Percentiles rank a stretch among this genome's conserved stretches.
phyloP scores from a whole-genome alignment of 768 basidiomycete species.

The Trametopsis cervina region DNA sequence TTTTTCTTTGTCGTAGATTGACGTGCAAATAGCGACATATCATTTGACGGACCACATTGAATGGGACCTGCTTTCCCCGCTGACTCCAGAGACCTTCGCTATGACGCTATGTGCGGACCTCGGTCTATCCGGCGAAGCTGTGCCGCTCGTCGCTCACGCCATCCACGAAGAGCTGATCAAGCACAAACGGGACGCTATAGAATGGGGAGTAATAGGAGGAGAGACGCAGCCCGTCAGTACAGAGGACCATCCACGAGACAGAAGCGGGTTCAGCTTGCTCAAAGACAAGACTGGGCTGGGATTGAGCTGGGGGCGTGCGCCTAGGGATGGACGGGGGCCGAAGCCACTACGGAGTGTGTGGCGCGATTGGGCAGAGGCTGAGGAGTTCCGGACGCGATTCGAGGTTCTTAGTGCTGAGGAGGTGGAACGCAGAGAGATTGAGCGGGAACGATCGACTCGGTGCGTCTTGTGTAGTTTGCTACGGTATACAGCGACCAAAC shows the following conservation, averaged over 20 bases:
- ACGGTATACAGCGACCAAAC: not conserved
- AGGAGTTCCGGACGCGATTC: conserved; percentile 84
- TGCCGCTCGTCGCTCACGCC: conserved; percentile 87
- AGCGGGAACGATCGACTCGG: conserved; percentile 81
- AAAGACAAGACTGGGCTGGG: conserved; percentile 83
- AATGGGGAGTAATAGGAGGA: conserved; percentile 82
- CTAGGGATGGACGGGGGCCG: conserved; percentile 75
- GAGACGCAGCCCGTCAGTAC: conserved; percentile 32
- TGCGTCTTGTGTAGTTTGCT: conserved; percentile 24
- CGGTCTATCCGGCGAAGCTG: conserved; percentile 81
- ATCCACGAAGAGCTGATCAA: conserved; percentile 93
- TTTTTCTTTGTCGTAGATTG: conserved; percentile 54
- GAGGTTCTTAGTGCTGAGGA: conserved; percentile 87
- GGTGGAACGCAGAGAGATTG: conserved; percentile 82
- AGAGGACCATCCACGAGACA: conserved; percentile 34
- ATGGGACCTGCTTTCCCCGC: conserved; percentile 93
- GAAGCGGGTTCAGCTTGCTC: conserved; percentile 46
- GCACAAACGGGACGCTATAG: conserved; percentile 92
- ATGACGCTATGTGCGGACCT: conserved; percentile 76
- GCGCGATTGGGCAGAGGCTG: conserved; percentile 92
- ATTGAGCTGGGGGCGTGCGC: conserved; percentile 67
- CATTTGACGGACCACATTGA: conserved; percentile 95
- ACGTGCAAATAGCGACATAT: conserved; percentile 90
- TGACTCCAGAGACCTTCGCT: conserved; percentile 86
- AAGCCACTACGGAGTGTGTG: conserved; percentile 82